phyloP scores from a whole-genome alignment of 495 filamentous ascomycete genomes.

The Trichoderma parareesei region DNA sequence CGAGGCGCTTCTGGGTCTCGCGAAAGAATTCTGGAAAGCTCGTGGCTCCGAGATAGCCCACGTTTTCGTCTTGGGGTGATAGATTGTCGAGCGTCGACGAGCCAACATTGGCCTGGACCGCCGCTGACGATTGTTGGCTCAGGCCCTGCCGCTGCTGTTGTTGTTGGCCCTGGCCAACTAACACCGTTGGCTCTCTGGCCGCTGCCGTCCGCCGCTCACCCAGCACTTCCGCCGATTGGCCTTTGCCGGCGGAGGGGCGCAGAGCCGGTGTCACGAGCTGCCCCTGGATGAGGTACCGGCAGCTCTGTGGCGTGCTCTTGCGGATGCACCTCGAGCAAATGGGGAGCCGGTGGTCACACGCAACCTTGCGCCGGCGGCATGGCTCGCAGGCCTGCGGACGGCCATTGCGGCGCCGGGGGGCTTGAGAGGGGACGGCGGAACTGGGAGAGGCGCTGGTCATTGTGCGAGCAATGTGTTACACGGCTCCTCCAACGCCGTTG shows the following conservation, averaged over 20 bases:
- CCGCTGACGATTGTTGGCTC: not conserved
- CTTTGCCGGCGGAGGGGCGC: not conserved
- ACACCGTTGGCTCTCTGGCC: no score
- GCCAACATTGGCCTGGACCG: not conserved
- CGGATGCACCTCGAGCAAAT: conserved; percentile 22
- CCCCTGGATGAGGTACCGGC: not conserved
- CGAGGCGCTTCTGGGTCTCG: conserved; percentile 2
- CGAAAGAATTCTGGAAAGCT: conserved; percentile 1
- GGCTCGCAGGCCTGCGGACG: conserved; percentile 21
- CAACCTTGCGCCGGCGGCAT: conserved; percentile 26
- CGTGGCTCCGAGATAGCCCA: not conserved
- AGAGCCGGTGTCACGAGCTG: conserved; percentile 2
- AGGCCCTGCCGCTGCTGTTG: no score
- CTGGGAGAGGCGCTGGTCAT: not conserved
- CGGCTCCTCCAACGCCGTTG: not conserved
- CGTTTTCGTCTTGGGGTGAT: not conserved
- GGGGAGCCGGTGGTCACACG: conserved; percentile 25
- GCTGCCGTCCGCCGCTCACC: not conserved
- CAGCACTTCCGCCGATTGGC: not conserved
- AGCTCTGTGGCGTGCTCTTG: not conserved
- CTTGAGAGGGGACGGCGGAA: not conserved
- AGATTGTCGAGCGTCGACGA: not conserved
- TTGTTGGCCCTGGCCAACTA: no score
- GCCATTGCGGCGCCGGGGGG: conserved; percentile 14
- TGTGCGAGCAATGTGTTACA: not conserved